Evolutionary conservation across 306 rosid species (phyloP), one percentile per base, ranked within the genome.

Genomic region (Prunus fruticosa): DNA sequence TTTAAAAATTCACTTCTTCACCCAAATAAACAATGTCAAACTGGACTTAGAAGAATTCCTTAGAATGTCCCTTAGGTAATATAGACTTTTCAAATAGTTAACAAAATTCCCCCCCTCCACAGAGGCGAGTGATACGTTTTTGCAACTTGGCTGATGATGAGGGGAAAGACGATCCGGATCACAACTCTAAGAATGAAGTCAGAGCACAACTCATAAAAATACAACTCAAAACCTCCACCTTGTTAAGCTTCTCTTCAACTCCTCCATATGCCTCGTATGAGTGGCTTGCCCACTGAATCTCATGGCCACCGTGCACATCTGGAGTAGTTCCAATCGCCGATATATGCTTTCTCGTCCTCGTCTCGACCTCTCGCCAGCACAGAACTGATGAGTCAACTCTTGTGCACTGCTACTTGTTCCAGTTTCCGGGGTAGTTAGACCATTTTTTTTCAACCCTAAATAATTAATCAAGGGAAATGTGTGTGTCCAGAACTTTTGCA

Each of bases 91-190:
- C 38, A 32, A 32, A 32, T 32, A 32, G 1, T 5, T 34, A 5
- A 34, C 2, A 34, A n/a, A n/a, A n/a, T n/a, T n/a, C 16, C 13
- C 52, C 3, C 15, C 15, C 52, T 49, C 52, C 3, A 10, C 25
- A 56, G 61, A 18, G 61, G n/a, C 27, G 5, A 3, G 13, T 56
- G 61, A 0, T 3, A 5, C 25, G 25, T 7, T n/a, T n/a, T 60
- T 34, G 82, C 87, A 23, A 90, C 81, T 83, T 90, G 97, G 76
- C 88, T 79, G 62, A 94, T 85, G 32, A 94, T 84, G 82, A 94
- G 96, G 27, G 98, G 98, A 71, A 94, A 94, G 2, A 94, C 92
- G 0, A 94, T 63, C 12, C 96, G 98, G 25, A 94, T 73, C 34
- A 93, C 87, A 54, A 91, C 90, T 2, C 90, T 78, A 70, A 63